Conservation (phyloP, 2,329 filamentous ascomycete genomes). For the Dactylonectria estremocensis region DNA sequence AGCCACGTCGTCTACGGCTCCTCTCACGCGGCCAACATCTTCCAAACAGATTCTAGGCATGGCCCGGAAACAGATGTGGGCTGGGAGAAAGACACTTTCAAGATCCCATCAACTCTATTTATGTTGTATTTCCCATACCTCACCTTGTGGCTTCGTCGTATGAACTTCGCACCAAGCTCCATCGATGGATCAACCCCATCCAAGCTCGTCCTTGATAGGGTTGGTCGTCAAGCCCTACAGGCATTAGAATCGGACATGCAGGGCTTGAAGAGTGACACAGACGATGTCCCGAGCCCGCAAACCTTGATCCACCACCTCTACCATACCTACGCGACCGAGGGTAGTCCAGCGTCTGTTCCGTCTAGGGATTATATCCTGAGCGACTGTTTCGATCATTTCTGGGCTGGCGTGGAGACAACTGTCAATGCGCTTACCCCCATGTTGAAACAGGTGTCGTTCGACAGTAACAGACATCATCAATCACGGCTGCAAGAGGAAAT, state of each 20-base stretch:
- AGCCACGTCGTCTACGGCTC: conserved; percentile 25
- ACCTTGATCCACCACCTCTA: no score
- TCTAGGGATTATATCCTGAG: conserved; percentile 30
- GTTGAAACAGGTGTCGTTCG: no score
- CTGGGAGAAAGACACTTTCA: conserved; percentile 4
- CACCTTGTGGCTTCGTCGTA: conserved; percentile 15
- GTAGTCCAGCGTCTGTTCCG: conserved; percentile 13
- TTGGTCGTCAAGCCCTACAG: conserved; percentile 1
- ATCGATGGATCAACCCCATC: neutral
- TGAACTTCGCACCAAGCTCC: conserved; percentile 5
- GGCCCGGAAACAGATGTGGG: conserved; percentile 5
- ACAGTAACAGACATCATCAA: no score
- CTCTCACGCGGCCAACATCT: neutral
- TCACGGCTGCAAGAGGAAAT: no score
- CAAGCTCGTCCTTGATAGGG: neutral
- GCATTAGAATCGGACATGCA: neutral
- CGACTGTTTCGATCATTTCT: conserved; percentile 31
- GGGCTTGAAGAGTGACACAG: no score
- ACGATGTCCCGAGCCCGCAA: no score
- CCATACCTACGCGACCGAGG: neutral
- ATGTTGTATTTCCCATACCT: conserved; percentile 12
- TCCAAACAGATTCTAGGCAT: neutral
- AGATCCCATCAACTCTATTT: neutral
- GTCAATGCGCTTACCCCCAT: neutral
- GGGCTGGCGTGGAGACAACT: conserved; percentile 28